These are phyloP conservation scores for Triticum monococcum DNA, from an alignment of 176 grass and related monocot species.

Conservation along the genomic window DNA sequence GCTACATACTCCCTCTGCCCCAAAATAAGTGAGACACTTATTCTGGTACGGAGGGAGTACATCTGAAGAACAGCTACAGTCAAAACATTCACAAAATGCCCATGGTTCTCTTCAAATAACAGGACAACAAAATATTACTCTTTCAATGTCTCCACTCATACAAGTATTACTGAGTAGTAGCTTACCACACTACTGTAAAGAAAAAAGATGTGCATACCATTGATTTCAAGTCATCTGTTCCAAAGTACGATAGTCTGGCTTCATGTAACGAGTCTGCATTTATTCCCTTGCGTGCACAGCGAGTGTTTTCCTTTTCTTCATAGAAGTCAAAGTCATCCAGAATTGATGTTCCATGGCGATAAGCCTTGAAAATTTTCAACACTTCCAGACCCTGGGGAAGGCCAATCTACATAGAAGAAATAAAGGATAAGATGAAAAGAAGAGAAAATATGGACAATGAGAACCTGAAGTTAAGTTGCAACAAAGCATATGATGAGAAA, in stretches of 20 bases:
- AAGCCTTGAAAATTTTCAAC: constrained; percentile 69
- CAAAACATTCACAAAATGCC: background rate
- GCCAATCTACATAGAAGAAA: constrained; percentile 51
- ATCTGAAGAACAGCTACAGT: background rate
- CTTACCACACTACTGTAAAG: background rate
- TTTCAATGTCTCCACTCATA: background rate
- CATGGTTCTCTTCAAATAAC: constrained; percentile 4
- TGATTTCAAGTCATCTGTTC: constrained; percentile 22
- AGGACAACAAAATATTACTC: background rate
- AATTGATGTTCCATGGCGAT: constrained; percentile 43
- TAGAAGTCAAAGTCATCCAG: constrained; percentile 74
- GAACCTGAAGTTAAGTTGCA: background rate
- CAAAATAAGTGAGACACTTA: no score
- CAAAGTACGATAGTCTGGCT: constrained; percentile 4
- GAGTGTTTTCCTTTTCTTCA: constrained; percentile 46
- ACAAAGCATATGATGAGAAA: background rate
- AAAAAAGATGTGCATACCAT: constrained; percentile 42
- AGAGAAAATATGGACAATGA: background rate
- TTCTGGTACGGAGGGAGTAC: no score
- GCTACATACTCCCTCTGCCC: background rate
- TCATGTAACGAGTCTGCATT: constrained; percentile 25
- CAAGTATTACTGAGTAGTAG: background rate
- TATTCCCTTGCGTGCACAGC: constrained; percentile 24
- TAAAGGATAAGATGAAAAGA: background rate
- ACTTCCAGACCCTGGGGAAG: constrained; percentile 75